A percentile compares a stretch with the other conserved stretches of the same genome.
These are phyloP conservation scores for Lasiodiplodia sp. DNA, from an alignment of 2,329 filamentous ascomycete genomes.

Conservation along the genomic window DNA sequence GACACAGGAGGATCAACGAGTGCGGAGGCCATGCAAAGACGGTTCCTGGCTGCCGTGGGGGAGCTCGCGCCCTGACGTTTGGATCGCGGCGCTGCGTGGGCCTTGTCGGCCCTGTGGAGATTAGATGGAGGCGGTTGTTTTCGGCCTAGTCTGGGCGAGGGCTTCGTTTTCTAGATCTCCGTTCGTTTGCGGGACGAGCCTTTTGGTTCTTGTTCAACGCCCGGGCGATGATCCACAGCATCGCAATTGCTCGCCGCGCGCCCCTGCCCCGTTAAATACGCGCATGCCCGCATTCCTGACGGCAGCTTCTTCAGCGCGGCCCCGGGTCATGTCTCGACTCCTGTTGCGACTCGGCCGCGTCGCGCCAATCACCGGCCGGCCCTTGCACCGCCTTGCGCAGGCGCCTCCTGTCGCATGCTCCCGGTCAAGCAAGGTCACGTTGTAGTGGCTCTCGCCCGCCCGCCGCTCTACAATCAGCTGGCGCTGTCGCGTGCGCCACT, in stretches of 20 bases:
- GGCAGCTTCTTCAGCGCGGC: conserved; percentile 15
- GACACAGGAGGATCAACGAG: conserved; percentile 24
- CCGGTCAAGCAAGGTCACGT: conserved; percentile 22
- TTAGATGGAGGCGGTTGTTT: conserved; percentile 20
- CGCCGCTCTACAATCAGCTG: conserved; percentile 21
- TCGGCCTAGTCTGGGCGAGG: conserved; percentile 22
- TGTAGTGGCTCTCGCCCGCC: conserved; percentile 21
- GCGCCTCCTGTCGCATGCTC: conserved; percentile 28
- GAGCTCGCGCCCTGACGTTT: conserved; percentile 25
- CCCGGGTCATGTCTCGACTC: conserved; percentile 26
- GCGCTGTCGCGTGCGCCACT: conserved; percentile 21
- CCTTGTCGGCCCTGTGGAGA: conserved; percentile 27
- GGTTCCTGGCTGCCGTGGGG: conserved; percentile 13
- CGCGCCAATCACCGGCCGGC: conserved; percentile 25
- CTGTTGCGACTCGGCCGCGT: conserved; percentile 4
- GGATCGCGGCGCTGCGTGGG: conserved; percentile 15
- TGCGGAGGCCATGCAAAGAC: conserved; percentile 27
- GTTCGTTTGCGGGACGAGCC: conserved; percentile 27
- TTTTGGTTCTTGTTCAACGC: conserved; percentile 13
- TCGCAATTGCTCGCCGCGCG: not conserved
- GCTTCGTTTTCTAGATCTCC: conserved; percentile 23
- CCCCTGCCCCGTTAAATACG: conserved; percentile 8
- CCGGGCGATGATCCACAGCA: conserved; percentile 5
- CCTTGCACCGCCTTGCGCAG: conserved; percentile 22
- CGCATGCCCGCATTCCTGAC: conserved; percentile 21